Base-by-base conservation (phyloP, 768 basidiomycete species). In the Strobilomyces dryophilus region DNA sequence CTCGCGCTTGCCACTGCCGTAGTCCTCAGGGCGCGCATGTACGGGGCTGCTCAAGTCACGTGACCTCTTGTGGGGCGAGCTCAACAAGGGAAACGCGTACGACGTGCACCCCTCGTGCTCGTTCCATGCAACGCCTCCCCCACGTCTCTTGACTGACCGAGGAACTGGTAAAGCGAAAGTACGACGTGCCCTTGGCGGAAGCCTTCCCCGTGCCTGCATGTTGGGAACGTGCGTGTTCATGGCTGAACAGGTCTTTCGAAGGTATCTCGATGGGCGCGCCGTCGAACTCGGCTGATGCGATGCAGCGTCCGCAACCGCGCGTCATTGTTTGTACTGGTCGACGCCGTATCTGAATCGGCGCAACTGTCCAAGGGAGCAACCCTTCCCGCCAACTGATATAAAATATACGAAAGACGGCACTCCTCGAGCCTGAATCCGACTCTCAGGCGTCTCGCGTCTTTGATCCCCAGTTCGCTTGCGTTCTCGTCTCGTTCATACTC, bases 11-110 rank as follows among this genome's bases (percentile, higher is more conserved):
- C n/a, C n/a, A 24, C 24, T 4, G 4, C 24, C 24, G 24, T 24
- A 8, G 84, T 92, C 36, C 71, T 97, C 14, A 74, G 86, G 39
- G 76, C 88, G 0, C 82, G 74, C 35, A 76, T 87, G 10, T 74
- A 84, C 41, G n/a, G 91, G 84, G 0, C 64, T 89, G 37, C 73
- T 90, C 48, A 95, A 95, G 64, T 88, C 80, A 53, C 86, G 91
- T 60, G 91, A 92, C 69, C 66, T 93, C 2, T 77, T 83, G 0
- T 95, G 91, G 87, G 75, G 84, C 52, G 92, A 94, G 62, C 73
- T 98, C 5, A 79, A 80, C n/a, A n/a, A n/a, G n/a, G n/a, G n/a
- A n/a, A n/a, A n/a, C n/a, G 24, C 4, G 24, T 24, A 24, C 2
- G 24, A 24, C 2, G 24, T 24, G 24, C 24, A 4, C 4, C 4